These are phyloP conservation scores for Zea mays DNA, from an alignment of 176 grass and related monocot species.

Conservation along the genomic window DNA sequence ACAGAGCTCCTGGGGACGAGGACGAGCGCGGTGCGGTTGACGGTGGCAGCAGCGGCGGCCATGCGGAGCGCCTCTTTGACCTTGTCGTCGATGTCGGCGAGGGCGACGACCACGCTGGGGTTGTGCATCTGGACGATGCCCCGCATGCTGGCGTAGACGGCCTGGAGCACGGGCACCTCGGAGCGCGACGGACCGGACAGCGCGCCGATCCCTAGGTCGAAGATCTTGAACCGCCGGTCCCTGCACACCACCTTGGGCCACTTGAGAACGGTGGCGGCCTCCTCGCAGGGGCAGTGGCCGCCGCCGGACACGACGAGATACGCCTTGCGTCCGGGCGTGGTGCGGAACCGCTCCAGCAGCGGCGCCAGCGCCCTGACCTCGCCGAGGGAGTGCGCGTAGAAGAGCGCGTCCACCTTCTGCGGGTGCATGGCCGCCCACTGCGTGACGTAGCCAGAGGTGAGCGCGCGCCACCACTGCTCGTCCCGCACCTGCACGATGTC, in stretches of 20 bases:
- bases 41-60: conserved; percentile 45
- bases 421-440: conserved; percentile 96
- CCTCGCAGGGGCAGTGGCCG: conserved; percentile 68
- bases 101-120: conserved; percentile 70
- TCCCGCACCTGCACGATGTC: conserved; percentile 88
- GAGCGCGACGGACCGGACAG: conserved; percentile 67
- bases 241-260: conserved; percentile 91
- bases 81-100: conserved; percentile 50
- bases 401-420: conserved; percentile 88
- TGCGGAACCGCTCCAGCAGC: conserved; percentile 74
- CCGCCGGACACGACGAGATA: conserved; percentile 85
- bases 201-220: conserved; percentile 74
- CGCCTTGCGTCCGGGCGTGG: conserved; percentile 52
- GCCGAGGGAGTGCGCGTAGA: conserved; percentile 78
- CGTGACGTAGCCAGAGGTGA: conserved; percentile 87
- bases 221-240: conserved; percentile 93
- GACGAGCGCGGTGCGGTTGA: conserved; percentile 69
- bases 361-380: conserved; percentile 76
- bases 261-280: conserved; percentile 62
- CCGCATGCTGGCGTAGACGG: conserved; percentile 80
- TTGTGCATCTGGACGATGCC: conserved; percentile 77
- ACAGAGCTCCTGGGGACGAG: conserved; percentile 61
- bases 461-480: conserved; percentile 95
- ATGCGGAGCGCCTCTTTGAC: conserved; percentile 86
- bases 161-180: conserved; percentile 74